phyloP scores from a whole-genome alignment of 2,329 filamentous ascomycete species.

The Teratosphaeria nubilosa region DNA sequence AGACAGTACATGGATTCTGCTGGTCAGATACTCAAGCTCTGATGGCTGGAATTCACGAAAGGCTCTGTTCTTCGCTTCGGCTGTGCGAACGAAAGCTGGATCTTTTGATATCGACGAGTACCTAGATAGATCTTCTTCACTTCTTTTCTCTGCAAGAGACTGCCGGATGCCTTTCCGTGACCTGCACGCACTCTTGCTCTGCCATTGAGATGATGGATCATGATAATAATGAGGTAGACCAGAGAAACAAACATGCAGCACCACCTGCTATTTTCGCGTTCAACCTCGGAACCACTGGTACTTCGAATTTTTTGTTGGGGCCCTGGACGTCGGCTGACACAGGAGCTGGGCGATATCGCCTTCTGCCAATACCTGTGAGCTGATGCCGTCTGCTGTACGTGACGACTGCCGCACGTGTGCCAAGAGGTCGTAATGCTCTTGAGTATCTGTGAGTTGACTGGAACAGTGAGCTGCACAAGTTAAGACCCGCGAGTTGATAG shows the following conservation, averaged over 20 bases:
- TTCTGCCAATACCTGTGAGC: not conserved
- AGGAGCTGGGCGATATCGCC: not conserved
- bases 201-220: not conserved
- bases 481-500: no score
- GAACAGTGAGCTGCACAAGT: no score
- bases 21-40: not conserved
- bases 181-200: not conserved
- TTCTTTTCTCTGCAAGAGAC: not conserved
- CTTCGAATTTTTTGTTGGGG: not conserved
- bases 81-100: not conserved
- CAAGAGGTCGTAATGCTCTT: no score
- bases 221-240: not conserved
- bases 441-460: no score
- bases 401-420: not conserved
- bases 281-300: no score
- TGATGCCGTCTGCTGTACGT: not conserved
- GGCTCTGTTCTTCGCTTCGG: not conserved
- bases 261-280: no score
- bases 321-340: no score
- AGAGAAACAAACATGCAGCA: not conserved
- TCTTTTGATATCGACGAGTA: not conserved
- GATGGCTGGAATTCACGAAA: not conserved
- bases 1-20: not conserved
- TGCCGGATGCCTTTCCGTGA: not conserved
- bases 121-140: not conserved